Evolutionary conservation across 257 asterid species (phyloP).

Genomic region (Plectranthus barbatus): DNA sequence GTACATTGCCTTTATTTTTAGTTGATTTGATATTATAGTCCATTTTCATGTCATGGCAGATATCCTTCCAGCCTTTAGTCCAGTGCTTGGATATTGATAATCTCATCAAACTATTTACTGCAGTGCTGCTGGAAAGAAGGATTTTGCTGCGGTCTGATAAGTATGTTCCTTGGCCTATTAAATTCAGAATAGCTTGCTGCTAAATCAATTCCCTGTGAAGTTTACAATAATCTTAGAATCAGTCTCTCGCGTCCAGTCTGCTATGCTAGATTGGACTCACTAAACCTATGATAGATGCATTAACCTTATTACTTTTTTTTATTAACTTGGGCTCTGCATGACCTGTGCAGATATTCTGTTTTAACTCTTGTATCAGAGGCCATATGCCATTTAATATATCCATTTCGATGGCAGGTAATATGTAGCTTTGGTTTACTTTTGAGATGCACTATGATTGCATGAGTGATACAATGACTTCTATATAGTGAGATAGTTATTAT

Average conservation of each 20-base stretch:
- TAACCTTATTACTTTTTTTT: background rate
- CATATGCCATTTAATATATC: constrained; percentile 94
- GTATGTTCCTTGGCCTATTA: constrained; percentile 34
- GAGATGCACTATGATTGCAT: constrained; percentile 11
- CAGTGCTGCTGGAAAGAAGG: constrained; percentile 94
- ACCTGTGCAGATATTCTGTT: constrained; percentile 74
- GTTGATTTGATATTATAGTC: constrained; percentile 10
- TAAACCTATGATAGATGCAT: background rate
- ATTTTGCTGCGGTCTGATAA: constrained; percentile 87
- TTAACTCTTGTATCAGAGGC: constrained; percentile 95
- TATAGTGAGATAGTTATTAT: constrained; percentile 18
- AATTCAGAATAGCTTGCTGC: constrained; percentile 1
- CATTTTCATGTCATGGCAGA: constrained; percentile 43
- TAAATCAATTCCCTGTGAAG: background rate
- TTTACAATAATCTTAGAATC: constrained; percentile 1
- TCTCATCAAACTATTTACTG: constrained; percentile 75
- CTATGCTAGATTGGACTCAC: background rate
- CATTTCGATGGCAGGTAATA: constrained; percentile 97
- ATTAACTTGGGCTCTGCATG: constrained; percentile 1
- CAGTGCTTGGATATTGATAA: constrained; percentile 98
- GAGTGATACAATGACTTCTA: constrained; percentile 3
- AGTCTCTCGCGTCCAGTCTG: background rate
- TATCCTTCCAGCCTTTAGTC: constrained; percentile 94
- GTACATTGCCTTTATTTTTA: constrained; percentile 1
- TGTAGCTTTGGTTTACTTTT: constrained; percentile 6